Conservation (phyloP, 2,329 filamentous ascomycete genomes). For the Dothiorella sarmentorum region DNA sequence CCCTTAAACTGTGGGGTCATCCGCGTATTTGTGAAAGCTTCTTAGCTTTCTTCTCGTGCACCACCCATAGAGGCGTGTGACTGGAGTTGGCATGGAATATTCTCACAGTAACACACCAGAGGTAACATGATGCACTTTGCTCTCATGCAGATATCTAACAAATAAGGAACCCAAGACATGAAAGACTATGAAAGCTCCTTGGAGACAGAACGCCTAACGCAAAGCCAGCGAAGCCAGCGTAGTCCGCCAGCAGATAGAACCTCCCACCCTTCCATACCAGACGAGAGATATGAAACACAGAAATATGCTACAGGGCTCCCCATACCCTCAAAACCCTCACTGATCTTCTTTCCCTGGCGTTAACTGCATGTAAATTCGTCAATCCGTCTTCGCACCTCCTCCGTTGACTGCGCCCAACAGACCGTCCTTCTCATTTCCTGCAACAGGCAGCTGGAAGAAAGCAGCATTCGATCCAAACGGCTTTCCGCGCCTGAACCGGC, state of each 20-base stretch:
- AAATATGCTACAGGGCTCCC: slow-evolving; percentile 7
- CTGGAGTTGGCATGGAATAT: not conserved
- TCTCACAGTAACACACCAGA: not conserved
- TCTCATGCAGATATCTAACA: slow-evolving; percentile 6
- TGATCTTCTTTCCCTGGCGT: not conserved
- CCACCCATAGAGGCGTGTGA: not conserved
- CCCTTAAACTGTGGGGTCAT: not conserved
- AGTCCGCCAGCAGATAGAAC: not conserved
- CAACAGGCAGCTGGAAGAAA: slow-evolving; percentile 56
- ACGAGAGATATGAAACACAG: slow-evolving; percentile 2
- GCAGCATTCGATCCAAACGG: slow-evolving; percentile 38
- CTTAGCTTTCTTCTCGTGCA: not conserved
- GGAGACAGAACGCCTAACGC: slow-evolving; percentile 1
- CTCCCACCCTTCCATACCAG: slow-evolving; percentile 6
- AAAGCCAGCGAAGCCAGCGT: not conserved
- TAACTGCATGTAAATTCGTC: slow-evolving; percentile 22
- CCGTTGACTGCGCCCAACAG: slow-evolving; percentile 44
- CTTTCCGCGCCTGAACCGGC: slow-evolving; percentile 29
- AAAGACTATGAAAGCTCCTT: not conserved
- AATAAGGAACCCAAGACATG: not conserved
- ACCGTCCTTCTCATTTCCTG: slow-evolving; percentile 62
- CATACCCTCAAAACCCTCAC: not conserved
- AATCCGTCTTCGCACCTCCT: slow-evolving; percentile 27
- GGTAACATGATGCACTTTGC: not conserved
- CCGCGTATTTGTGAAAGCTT: not conserved